A percentile compares a stretch with the other conserved stretches of the same genome.
Evolutionary conservation across 208 protist species (phyloP).

Genomic region (Wallacemonas sp.): DNA sequence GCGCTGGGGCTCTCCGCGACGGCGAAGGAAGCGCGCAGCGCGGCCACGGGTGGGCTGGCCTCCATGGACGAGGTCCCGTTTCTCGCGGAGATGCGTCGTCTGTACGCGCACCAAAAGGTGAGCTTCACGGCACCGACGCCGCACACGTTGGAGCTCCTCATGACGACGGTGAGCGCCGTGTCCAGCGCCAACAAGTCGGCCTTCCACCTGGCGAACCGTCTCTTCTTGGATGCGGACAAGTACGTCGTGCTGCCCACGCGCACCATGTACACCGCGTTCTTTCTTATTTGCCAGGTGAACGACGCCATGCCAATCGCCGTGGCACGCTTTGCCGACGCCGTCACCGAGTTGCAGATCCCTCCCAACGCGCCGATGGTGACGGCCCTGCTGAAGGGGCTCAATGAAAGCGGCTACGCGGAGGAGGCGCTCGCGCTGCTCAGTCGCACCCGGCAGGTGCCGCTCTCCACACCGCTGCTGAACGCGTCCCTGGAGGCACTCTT

Average conservation of each 20-base stretch:
- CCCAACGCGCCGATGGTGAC: conserved; percentile 78
- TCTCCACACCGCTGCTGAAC: conserved; percentile 78
- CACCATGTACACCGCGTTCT: conserved; percentile 83
- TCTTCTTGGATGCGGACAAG: conserved; percentile 79
- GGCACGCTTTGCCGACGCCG: conserved; percentile 64
- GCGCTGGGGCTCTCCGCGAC: not conserved
- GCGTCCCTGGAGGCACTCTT: conserved; percentile 80
- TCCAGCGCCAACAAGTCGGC: conserved; percentile 27
- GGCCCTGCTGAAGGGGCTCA: conserved; percentile 74
- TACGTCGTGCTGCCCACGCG: conserved; percentile 82
- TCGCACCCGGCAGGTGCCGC: conserved; percentile 60
- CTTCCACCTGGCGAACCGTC: conserved; percentile 72
- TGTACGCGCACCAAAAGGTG: conserved; percentile 71
- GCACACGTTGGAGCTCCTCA: conserved; percentile 71
- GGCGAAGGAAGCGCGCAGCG: too few species aligned
- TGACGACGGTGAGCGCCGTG: conserved; percentile 59
- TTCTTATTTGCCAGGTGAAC: conserved; percentile 71
- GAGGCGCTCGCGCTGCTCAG: conserved; percentile 78
- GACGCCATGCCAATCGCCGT: conserved; percentile 81
- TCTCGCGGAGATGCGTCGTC: conserved; percentile 60
- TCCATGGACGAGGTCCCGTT: conserved; percentile 53
- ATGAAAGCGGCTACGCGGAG: conserved; percentile 74
- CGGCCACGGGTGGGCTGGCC: not conserved
- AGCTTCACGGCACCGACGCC: conserved; percentile 72
- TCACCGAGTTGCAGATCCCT: conserved; percentile 59